These are phyloP conservation scores for Annulohypoxylon bovei DNA, from an alignment of 495 filamentous ascomycete species.

Conservation along the genomic window DNA sequence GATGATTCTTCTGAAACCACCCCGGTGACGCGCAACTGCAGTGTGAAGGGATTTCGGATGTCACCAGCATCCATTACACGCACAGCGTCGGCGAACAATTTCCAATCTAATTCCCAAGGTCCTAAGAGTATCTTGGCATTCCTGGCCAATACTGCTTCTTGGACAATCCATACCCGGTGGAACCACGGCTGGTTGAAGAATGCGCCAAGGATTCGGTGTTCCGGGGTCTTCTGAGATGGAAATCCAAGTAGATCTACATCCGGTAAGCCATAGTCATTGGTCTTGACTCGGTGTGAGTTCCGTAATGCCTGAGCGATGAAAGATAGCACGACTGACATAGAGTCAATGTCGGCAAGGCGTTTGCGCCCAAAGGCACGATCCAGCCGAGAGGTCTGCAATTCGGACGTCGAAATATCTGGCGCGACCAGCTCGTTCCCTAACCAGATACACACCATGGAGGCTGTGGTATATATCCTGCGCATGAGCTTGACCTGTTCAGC, in stretches of 20 bases:
- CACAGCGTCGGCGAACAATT: slow-evolving; percentile 3
- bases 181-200: slow-evolving; percentile 9
- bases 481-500: slow-evolving; percentile 7
- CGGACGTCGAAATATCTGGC: neutral
- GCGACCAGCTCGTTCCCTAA: neutral
- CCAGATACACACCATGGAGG: neutral
- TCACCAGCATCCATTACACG: neutral
- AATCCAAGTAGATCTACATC: neutral
- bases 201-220: neutral
- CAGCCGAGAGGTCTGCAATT: neutral
- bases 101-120: slow-evolving; percentile 11
- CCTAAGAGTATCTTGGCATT: slow-evolving; percentile 3
- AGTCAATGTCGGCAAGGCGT: neutral
- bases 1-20: neutral
- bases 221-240: neutral
- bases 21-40: neutral
- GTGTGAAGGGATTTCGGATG: neutral
- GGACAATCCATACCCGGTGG: slow-evolving; percentile 9
- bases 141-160: slow-evolving; percentile 6
- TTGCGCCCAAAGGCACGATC: neutral
- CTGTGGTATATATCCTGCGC: slow-evolving; percentile 1
- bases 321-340: slow-evolving; percentile 1
- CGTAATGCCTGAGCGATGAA: slow-evolving; percentile 9
- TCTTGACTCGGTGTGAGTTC: neutral
- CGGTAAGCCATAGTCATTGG: neutral